A percentile compares a stretch with the other conserved stretches of the same genome.
phyloP scores from a whole-genome alignment of 2,329 filamentous ascomycete genomes.

The Pseudocercospora vitis region DNA sequence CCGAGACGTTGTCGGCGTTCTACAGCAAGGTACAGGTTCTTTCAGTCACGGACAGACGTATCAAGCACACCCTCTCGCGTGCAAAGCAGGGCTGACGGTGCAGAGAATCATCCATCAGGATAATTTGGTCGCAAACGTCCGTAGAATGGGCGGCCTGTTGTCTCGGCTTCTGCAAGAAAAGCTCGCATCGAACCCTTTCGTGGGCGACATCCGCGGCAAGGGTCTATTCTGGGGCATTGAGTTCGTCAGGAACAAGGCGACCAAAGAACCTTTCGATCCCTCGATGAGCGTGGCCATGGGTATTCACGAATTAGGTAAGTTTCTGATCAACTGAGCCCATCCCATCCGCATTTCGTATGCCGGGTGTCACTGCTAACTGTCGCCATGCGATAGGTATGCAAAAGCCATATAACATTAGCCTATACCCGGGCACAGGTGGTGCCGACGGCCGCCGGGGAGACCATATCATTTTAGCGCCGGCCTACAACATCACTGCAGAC shows the following conservation, averaged over 20 bases:
- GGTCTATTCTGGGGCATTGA: constrained; percentile 63
- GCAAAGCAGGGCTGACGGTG: constrained; percentile 63
- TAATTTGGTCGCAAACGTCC: constrained; percentile 60
- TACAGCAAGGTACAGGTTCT: constrained; percentile 47
- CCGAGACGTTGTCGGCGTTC: constrained; percentile 50
- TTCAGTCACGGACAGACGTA: constrained; percentile 65
- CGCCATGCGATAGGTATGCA: constrained; percentile 39
- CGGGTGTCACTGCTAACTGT: not conserved
- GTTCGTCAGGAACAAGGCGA: constrained; percentile 57
- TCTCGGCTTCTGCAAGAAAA: constrained; percentile 45
- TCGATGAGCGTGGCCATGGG: constrained; percentile 47
- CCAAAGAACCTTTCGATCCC: constrained; percentile 56
- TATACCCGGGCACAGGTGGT: constrained; percentile 66
- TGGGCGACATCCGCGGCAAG: constrained; percentile 62
- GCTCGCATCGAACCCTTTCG: constrained; percentile 50
- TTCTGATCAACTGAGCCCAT: no score
- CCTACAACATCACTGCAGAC: constrained; percentile 61
- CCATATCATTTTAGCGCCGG: constrained; percentile 67
- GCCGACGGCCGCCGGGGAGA: constrained; percentile 63
- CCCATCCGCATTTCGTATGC: no score
- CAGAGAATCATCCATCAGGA: constrained; percentile 60
- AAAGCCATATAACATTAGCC: constrained; percentile 52
- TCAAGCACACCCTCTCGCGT: constrained; percentile 60
- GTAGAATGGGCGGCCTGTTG: constrained; percentile 53
- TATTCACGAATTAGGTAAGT: constrained; percentile 54